Evolutionary conservation across 257 asterid genomes (phyloP).

Genomic region (Cordia subcordata): DNA sequence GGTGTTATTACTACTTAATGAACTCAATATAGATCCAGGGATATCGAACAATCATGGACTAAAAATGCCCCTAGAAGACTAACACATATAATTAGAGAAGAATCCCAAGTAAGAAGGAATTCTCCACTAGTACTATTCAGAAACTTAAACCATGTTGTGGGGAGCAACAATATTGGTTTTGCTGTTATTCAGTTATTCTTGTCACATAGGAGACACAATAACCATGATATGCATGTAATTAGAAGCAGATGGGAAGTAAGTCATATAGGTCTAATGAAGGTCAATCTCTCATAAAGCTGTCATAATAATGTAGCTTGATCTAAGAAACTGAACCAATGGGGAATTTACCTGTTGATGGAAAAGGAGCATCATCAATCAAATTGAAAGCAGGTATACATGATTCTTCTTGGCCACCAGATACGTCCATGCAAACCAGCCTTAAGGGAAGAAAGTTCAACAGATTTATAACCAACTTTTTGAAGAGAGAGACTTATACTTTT

Average conservation of each 20-base stretch:
- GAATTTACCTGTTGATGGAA: slow-evolving; percentile 16
- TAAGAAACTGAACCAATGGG: neutral
- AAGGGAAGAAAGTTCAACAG: neutral
- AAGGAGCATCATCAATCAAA: slow-evolving; percentile 15
- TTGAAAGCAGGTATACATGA: slow-evolving; percentile 20
- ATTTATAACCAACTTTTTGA: neutral
- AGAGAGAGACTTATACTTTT: neutral
- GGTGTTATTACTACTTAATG: no score
- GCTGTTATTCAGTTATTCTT: no score
- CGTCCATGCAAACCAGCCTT: slow-evolving; percentile 17
- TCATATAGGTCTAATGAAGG: neutral
- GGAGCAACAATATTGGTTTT: no score
- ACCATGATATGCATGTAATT: no score
- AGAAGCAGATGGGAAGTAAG: neutral
- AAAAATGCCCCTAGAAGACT: no score
- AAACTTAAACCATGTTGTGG: no score
- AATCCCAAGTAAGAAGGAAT: no score
- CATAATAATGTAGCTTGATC: neutral
- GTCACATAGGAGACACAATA: no score
- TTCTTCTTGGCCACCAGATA: slow-evolving; percentile 26
- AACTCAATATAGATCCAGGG: no score
- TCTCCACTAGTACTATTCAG: no score
- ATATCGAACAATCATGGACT: no score
- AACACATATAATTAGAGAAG: no score
- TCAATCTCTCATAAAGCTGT: neutral